A percentile compares a stretch with the other conserved stretches of the same genome.
Evolutionary conservation across 2,329 filamentous ascomycete genomes (phyloP).

Genomic region (Venturiaceae sp.): DNA sequence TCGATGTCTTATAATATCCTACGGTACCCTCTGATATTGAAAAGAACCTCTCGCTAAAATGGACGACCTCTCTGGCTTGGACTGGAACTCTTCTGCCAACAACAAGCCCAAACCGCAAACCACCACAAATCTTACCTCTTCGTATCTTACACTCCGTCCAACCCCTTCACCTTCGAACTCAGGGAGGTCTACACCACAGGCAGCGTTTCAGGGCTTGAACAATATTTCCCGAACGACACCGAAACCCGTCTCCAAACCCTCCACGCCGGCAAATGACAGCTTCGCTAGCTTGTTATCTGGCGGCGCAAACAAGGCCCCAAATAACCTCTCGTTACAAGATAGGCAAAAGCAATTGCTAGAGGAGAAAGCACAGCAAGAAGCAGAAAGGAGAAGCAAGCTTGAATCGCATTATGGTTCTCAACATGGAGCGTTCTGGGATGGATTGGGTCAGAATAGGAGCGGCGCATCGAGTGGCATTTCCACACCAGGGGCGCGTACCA

Average conservation of each 20-base stretch:
- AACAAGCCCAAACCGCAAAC: slow-evolving; percentile 19
- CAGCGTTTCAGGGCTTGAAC: slow-evolving; percentile 29
- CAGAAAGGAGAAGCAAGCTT: slow-evolving; percentile 59
- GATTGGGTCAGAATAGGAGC: slow-evolving; percentile 47
- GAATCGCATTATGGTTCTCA: slow-evolving; percentile 66
- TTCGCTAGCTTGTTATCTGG: slow-evolving; percentile 69
- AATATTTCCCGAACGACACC: slow-evolving; percentile 11
- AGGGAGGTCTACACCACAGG: slow-evolving; percentile 26
- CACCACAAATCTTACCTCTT: slow-evolving; percentile 17
- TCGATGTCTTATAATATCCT: not conserved
- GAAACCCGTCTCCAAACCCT: slow-evolving; percentile 40
- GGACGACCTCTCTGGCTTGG: slow-evolving; percentile 39
- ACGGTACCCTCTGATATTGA: not conserved
- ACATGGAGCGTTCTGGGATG: slow-evolving; percentile 65
- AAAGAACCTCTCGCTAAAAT: slow-evolving; percentile 17
- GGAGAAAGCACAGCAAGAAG: slow-evolving; percentile 67
- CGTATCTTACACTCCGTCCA: slow-evolving; percentile 16
- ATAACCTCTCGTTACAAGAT: slow-evolving; percentile 60
- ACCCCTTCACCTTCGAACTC: slow-evolving; percentile 26
- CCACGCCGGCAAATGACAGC: slow-evolving; percentile 51
- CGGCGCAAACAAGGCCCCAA: slow-evolving; percentile 48
- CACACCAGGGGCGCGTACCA: slow-evolving; percentile 24
- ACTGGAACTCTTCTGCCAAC: slow-evolving; percentile 29
- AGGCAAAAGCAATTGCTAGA: slow-evolving; percentile 64
- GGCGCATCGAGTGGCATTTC: slow-evolving; percentile 8